phyloP scores from a whole-genome alignment of 352 stramenopile species.

The Saprolegnia diclina region DNA sequence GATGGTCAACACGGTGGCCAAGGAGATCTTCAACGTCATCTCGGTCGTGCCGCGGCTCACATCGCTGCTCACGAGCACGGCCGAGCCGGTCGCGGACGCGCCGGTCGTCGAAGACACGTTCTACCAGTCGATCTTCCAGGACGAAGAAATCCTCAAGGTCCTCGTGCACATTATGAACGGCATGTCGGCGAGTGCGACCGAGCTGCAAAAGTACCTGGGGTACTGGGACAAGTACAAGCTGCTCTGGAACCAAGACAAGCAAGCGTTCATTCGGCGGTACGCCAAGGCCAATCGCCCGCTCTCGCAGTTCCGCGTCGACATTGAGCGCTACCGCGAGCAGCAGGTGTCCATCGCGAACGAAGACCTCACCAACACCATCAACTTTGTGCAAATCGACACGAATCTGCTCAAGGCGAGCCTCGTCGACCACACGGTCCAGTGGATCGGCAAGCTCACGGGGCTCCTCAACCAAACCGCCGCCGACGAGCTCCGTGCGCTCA shows the following conservation, averaged over 20 bases:
- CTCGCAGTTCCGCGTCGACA: constrained; percentile 90
- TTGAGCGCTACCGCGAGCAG: constrained; percentile 87
- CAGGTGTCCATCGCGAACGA: constrained; percentile 90
- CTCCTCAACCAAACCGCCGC: constrained; percentile 89
- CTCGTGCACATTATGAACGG: constrained; percentile 95
- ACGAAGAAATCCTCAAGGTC: constrained; percentile 94
- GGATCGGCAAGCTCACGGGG: constrained; percentile 88
- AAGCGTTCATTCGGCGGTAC: constrained; percentile 93
- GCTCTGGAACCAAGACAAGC: constrained; percentile 92
- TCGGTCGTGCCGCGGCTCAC: constrained; percentile 84
- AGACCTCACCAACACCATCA: constrained; percentile 89
- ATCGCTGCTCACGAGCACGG: constrained; percentile 26
- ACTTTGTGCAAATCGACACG: constrained; percentile 94
- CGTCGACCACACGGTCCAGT: constrained; percentile 90
- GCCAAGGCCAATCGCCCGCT: constrained; percentile 91
- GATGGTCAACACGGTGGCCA: constrained; percentile 92
- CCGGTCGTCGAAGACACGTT: constrained; percentile 36
- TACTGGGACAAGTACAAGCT: constrained; percentile 95
- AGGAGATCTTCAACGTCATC: constrained; percentile 93
- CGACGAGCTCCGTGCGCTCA: constrained; percentile 79
- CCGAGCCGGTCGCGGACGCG: background rate
- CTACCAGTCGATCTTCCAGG: constrained; percentile 93
- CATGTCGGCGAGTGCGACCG: constrained; percentile 89
- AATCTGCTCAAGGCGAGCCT: constrained; percentile 89
- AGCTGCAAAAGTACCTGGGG: constrained; percentile 92